Conservation (phyloP, 768 basidiomycete genomes). For the Serendipita indica region DNA sequence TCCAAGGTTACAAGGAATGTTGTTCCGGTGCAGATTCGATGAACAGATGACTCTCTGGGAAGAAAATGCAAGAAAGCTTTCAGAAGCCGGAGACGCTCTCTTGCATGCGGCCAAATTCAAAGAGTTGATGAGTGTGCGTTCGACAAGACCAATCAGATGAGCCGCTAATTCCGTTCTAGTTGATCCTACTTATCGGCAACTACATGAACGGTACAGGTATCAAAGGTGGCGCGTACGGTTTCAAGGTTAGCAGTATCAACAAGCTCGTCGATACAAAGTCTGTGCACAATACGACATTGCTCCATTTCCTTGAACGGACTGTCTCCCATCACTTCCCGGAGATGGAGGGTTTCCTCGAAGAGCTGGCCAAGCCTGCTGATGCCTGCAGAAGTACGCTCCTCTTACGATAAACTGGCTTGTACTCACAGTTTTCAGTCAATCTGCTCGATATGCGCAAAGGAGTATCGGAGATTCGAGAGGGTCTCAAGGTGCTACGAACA, state of each 20-base stretch:
- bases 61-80: constrained; percentile 72
- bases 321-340: constrained; percentile 75
- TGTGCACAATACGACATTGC: constrained; percentile 78
- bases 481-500: constrained; percentile 62
- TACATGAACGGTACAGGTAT: constrained; percentile 96
- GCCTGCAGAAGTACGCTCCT: constrained; percentile 64
- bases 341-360: constrained; percentile 79
- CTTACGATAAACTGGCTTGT: not conserved
- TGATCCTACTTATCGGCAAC: constrained; percentile 91
- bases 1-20: constrained; percentile 89
- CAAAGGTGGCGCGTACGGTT: constrained; percentile 94
- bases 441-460: constrained; percentile 72
- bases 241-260: constrained; percentile 94
- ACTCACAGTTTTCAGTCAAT: constrained; percentile 40
- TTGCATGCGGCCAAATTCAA: constrained; percentile 78
- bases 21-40: constrained; percentile 77
- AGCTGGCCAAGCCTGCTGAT: constrained; percentile 77
- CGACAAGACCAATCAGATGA: not conserved
- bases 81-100: constrained; percentile 65
- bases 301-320: constrained; percentile 87
- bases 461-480: constrained; percentile 53
- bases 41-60: constrained; percentile 72
- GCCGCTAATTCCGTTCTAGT: constrained; percentile 25
- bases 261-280: constrained; percentile 99
- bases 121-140: constrained; percentile 65